phyloP scores from a whole-genome alignment of 2,329 filamentous ascomycete species.

The Cercospora beticola region DNA sequence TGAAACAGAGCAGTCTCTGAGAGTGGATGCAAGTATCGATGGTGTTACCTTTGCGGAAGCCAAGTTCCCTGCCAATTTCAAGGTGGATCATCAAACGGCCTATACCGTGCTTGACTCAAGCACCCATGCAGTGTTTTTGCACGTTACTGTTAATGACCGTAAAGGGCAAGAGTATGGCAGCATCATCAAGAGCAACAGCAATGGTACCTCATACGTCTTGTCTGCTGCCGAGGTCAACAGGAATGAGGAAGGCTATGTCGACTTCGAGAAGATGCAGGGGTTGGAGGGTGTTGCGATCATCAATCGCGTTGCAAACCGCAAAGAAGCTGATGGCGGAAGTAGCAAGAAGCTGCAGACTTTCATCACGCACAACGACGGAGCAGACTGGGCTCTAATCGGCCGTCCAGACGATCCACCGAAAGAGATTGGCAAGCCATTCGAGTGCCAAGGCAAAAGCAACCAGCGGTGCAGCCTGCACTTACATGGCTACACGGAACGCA shows the following conservation, averaged over 20 bases:
- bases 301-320: slow-evolving; percentile 76
- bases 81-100: slow-evolving; percentile 71
- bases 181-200: slow-evolving; percentile 97
- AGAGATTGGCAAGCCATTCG: slow-evolving; percentile 65
- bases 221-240: slow-evolving; percentile 81
- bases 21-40: slow-evolving; percentile 80
- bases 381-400: slow-evolving; percentile 74
- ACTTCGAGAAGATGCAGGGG: slow-evolving; percentile 93
- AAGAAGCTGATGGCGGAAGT: slow-evolving; percentile 61
- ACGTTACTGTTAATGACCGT: slow-evolving; percentile 74
- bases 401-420: slow-evolving; percentile 67
- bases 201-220: slow-evolving; percentile 90
- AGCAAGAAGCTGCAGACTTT: slow-evolving; percentile 81
- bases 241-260: slow-evolving; percentile 73
- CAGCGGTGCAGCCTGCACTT: slow-evolving; percentile 82
- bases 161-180: slow-evolving; percentile 71
- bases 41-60: slow-evolving; percentile 79
- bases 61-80: slow-evolving; percentile 81
- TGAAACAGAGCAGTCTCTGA: slow-evolving; percentile 66
- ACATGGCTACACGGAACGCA: slow-evolving; percentile 91
- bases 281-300: slow-evolving; percentile 87
- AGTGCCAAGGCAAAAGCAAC: slow-evolving; percentile 57
- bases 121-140: slow-evolving; percentile 89
- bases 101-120: slow-evolving; percentile 96
- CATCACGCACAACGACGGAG: slow-evolving; percentile 96